These are phyloP conservation scores for Hypoxylon fuscum DNA, from an alignment of 495 filamentous ascomycete species.

Conservation along the genomic window DNA sequence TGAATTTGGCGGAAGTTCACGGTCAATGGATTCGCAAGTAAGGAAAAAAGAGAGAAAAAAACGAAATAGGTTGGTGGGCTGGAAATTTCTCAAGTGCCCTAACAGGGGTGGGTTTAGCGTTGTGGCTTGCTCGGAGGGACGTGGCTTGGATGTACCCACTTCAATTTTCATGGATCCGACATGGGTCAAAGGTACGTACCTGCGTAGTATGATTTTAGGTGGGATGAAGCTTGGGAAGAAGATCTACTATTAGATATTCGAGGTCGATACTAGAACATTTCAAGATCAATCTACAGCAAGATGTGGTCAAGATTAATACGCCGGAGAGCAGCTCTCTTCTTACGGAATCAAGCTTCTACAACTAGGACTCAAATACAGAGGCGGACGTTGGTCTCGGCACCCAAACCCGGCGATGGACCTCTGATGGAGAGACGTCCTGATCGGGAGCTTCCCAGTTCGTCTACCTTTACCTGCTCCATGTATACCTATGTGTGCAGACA, in stretches of 20 bases:
- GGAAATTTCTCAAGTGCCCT: conserved; percentile 38
- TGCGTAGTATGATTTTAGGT: conserved; percentile 27
- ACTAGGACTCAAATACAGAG: conserved; percentile 38
- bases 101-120: conserved; percentile 16
- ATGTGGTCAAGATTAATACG: conserved; percentile 53
- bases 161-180: too few relatives aligned
- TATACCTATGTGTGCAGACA: background rate
- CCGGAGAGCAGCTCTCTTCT: conserved; percentile 38
- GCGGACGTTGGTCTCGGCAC: conserved; percentile 53
- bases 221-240: conserved; percentile 19
- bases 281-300: conserved; percentile 21
- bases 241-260: background rate
- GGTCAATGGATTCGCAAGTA: conserved; percentile 25
- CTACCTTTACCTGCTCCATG: background rate
- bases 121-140: conserved; percentile 5
- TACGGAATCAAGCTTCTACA: conserved; percentile 26
- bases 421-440: conserved; percentile 83
- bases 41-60: conserved; percentile 12
- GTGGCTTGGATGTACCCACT: conserved; percentile 6
- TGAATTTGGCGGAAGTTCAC: conserved; percentile 23
- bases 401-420: conserved; percentile 68
- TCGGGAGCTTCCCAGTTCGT: conserved; percentile 75
- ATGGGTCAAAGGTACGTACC: conserved; percentile 11
- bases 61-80: conserved; percentile 19
- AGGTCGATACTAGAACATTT: conserved; percentile 9